A percentile compares a stretch with the other conserved stretches of the same genome.
These are phyloP conservation scores for Austroboletus festivus DNA, from an alignment of 768 basidiomycete species.

Conservation along the genomic window DNA sequence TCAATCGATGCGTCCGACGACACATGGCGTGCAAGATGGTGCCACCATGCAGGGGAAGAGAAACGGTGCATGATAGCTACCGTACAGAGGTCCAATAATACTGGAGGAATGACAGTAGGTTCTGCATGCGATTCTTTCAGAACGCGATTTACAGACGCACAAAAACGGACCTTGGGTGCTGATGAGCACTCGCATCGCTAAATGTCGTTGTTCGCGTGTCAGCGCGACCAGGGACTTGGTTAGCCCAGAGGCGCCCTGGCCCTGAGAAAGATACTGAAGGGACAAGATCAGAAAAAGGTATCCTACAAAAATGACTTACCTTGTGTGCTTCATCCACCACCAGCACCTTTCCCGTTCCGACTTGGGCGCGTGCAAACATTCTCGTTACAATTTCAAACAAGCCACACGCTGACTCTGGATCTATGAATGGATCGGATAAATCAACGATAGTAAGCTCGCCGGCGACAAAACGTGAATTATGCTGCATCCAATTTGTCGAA, in stretches of 20 bases:
- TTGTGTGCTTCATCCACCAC: slow-evolving; percentile 79
- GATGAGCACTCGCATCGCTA: slow-evolving; percentile 69
- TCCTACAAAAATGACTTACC: slow-evolving; percentile 30
- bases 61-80: slow-evolving; percentile 69
- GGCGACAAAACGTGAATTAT: slow-evolving; percentile 41
- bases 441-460: slow-evolving; percentile 69
- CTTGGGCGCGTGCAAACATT: slow-evolving; percentile 58
- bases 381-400: slow-evolving; percentile 69
- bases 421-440: slow-evolving; percentile 71
- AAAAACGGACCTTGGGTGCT: slow-evolving; percentile 59
- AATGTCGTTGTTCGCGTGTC: slow-evolving; percentile 67
- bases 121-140: slow-evolving; percentile 37
- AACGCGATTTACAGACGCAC: not conserved
- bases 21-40: slow-evolving; percentile 64
- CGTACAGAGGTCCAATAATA: slow-evolving; percentile 64
- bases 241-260: slow-evolving; percentile 46
- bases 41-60: slow-evolving; percentile 75
- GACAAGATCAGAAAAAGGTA: not conserved
- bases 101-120: slow-evolving; percentile 68
- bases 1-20: slow-evolving; percentile 56
- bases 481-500: slow-evolving; percentile 7
- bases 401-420: slow-evolving; percentile 61
- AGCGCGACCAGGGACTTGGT: slow-evolving; percentile 56
- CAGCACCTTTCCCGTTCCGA: slow-evolving; percentile 63
- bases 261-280: slow-evolving; percentile 55